Percentiles rank a stretch among this genome's conserved stretches.
Conservation (phyloP, 2,329 filamentous ascomycete genomes). For the Pyrenophora graminea region DNA sequence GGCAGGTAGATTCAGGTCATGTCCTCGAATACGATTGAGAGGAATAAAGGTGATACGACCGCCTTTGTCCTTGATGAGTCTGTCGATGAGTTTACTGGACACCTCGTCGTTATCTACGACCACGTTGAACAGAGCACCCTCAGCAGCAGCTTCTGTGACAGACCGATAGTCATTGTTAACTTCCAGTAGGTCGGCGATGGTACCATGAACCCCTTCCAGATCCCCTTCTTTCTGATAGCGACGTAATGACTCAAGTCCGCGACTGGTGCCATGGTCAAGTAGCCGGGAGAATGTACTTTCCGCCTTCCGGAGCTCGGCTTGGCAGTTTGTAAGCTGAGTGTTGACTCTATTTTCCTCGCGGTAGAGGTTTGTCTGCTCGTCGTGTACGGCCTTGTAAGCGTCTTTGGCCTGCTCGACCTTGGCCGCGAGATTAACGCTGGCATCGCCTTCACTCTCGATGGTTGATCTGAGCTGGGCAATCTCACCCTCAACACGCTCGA, state of each 20-base stretch:
- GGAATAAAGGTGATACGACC: conserved; percentile 96
- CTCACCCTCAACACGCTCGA: conserved; percentile 72
- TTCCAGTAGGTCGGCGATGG: conserved; percentile 87
- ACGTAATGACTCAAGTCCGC: conserved; percentile 84
- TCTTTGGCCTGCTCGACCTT: conserved; percentile 79
- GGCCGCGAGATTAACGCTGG: conserved; percentile 72
- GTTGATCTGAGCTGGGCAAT: conserved; percentile 70
- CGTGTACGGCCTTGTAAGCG: conserved; percentile 74
- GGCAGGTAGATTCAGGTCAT: conserved; percentile 75
- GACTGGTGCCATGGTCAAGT: conserved; percentile 87
- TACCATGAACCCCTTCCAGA: conserved; percentile 87
- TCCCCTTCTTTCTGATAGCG: conserved; percentile 78
- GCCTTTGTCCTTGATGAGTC: conserved; percentile 75
- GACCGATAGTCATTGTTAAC: conserved; percentile 83
- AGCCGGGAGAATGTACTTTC: conserved; percentile 78
- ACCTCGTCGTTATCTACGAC: conserved; percentile 91
- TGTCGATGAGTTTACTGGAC: conserved; percentile 78
- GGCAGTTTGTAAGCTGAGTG: conserved; percentile 74
- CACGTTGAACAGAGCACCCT: conserved; percentile 91
- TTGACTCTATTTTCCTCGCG: conserved; percentile 87
- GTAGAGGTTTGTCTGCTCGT: conserved; percentile 84
- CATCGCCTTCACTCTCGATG: conserved; percentile 78
- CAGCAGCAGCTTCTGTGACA: conserved; percentile 90
- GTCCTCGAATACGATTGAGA: conserved; percentile 76
- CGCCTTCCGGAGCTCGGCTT: conserved; percentile 75